Evolutionary conservation across 1,139 yeast genomes (phyloP), one percentile per base, ranked within the genome.

Genomic region (Geotrichum carabidarum): DNA sequence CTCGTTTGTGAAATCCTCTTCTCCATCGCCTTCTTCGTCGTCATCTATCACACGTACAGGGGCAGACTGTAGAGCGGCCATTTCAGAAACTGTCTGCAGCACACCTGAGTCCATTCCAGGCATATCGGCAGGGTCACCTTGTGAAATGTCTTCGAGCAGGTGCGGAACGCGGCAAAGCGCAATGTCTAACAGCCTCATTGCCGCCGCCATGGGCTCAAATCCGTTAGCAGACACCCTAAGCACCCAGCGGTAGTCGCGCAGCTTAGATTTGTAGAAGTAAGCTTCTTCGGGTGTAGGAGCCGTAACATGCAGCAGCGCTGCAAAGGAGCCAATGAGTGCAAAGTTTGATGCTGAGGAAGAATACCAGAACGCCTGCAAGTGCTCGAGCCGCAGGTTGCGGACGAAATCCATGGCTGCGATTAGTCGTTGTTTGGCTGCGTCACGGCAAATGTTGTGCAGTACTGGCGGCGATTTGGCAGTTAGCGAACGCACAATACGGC

Each of bases 291-390:
- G 59, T 50, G 59, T 54, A n/a, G 51, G 51, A 17, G 73, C 58
- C 0, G 75, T 71, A 2, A 67, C 68, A 38, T 61, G 86, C 54
- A 90, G 71, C 9, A 90, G 74, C 0, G 94, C 84, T 0, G 96
- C 95, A 76, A 90, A 90, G 0, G 91, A 82, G 2, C 96, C 96
- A 53, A 89, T 86, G 48, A 87, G 71, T 2, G 95, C 83, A 60
- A 90, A 81, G 64, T 86, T 87, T 11, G 86, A 78, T 0, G 91
- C 78, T 0, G 95, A 79, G 3, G 90, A 82, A 1, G 89, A 80
- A 69, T 86, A 93, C 96, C 96, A 90, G 69, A 88, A 89, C 9
- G 94, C 81, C 65, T 83, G 90, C 51, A 86, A 79, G 65, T 89
- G 95, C 61, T 88, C 95, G 2, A 86, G 85, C 62, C 83, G 83